Conservation (phyloP, 768 basidiomycete species). For the Antrodiella citrinella region DNA sequence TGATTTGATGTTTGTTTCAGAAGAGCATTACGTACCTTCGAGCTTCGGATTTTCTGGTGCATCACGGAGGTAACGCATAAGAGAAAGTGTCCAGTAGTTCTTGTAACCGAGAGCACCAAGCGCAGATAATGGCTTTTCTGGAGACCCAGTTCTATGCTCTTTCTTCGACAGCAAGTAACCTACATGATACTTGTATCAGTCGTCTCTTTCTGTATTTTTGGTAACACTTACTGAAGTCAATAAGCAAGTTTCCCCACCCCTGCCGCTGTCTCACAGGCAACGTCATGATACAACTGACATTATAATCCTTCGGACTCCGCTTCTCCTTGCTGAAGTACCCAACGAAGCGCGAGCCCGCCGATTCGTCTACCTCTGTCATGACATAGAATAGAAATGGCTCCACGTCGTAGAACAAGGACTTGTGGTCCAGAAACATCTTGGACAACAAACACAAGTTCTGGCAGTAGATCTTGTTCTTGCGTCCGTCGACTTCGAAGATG, state of each 20-base stretch:
- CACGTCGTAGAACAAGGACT: slow-evolving; percentile 97
- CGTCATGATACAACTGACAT: slow-evolving; percentile 99
- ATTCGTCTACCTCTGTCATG: slow-evolving; percentile 83
- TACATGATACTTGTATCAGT: slow-evolving; percentile 23
- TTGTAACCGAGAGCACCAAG: slow-evolving; percentile 92
- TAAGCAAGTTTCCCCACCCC: slow-evolving; percentile 95
- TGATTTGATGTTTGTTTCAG: slow-evolving; percentile 49
- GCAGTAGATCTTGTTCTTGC: slow-evolving; percentile 99
- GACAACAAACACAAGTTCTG: slow-evolving; percentile 96
- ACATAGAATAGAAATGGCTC: slow-evolving; percentile 99
- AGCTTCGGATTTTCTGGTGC: slow-evolving; percentile 56
- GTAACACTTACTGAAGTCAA: slow-evolving; percentile 88
- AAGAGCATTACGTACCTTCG: slow-evolving; percentile 51
- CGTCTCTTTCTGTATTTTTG: neutral
- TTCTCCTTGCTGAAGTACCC: slow-evolving; percentile 99
- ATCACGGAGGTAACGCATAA: slow-evolving; percentile 71
- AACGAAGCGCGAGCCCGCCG: slow-evolving; percentile 81
- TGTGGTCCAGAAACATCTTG: slow-evolving; percentile 99
- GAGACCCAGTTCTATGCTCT: slow-evolving; percentile 83
- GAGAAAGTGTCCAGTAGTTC: slow-evolving; percentile 86
- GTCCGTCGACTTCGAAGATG: slow-evolving; percentile 96
- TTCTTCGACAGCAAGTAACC: slow-evolving; percentile 96
- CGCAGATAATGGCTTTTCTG: slow-evolving; percentile 91
- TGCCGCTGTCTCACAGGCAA: slow-evolving; percentile 88
- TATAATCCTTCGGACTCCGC: slow-evolving; percentile 89